Evolutionary conservation across 495 filamentous ascomycete genomes (phyloP).

Genomic region (Neurospora sublineolata): DNA sequence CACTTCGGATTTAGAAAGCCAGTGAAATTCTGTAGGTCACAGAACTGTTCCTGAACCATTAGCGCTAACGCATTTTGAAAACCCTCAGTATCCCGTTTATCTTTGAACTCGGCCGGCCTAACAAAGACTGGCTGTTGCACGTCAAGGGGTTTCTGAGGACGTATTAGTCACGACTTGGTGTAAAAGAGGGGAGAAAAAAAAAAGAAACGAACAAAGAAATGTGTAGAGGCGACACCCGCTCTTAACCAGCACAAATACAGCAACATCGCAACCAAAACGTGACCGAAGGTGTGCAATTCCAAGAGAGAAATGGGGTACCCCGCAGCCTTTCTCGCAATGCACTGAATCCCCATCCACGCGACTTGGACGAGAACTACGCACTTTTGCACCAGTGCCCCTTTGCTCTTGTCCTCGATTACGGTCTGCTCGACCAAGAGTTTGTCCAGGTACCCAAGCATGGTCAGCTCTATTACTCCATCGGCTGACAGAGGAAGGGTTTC

Average conservation of each 20-base stretch:
- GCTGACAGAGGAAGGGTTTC: not conserved
- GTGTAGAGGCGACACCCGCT: not conserved
- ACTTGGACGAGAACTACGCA: not conserved
- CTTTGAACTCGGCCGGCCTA: not conserved
- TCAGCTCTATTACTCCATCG: not conserved
- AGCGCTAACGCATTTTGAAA: not conserved
- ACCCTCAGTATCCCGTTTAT: not conserved
- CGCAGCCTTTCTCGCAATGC: not conserved
- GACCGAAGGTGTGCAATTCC: not conserved
- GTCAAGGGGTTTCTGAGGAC: not conserved
- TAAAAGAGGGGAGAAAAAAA: not conserved
- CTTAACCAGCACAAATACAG: not conserved
- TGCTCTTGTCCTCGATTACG: not conserved
- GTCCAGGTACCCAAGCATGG: not conserved
- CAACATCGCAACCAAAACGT: not conserved
- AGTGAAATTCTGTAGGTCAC: not conserved
- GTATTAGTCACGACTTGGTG: not conserved
- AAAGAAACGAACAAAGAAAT: not conserved
- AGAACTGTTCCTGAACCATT: not conserved
- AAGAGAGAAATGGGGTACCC: not conserved
- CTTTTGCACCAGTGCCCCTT: not conserved
- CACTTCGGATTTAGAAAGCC: not conserved
- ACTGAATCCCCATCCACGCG: not conserved
- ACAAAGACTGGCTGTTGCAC: not conserved
- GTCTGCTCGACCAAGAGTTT: not conserved